Conservation (phyloP, 345 rosid species). For the Passiflora organensis region DNA sequence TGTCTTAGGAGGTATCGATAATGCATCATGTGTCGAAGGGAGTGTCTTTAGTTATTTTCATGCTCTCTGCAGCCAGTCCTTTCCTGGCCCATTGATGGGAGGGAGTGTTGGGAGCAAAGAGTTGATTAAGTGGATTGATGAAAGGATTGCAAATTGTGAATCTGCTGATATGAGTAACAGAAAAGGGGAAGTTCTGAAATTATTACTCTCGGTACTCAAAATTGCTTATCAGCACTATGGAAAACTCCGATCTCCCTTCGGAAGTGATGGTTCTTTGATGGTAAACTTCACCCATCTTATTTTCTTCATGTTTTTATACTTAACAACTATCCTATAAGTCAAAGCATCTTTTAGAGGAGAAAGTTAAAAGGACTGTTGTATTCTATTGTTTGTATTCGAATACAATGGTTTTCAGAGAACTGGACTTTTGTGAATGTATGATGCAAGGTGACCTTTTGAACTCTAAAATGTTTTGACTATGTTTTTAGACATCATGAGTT, state of each 20-base stretch:
- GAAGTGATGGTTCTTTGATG: constrained; percentile 39
- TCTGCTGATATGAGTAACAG: constrained; percentile 48
- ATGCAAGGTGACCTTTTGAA: too few species aligned
- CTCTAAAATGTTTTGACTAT: too few species aligned
- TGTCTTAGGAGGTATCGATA: constrained; percentile 35
- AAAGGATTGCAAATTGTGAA: constrained; percentile 61
- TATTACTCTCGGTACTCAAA: constrained; percentile 84
- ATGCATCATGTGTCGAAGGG: constrained; percentile 35
- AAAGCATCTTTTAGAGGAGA: too few species aligned
- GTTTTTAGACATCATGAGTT: too few species aligned
- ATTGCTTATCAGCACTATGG: constrained; percentile 93
- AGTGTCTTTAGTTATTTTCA: constrained; percentile 51
- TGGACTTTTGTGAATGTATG: too few species aligned
- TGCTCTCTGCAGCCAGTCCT: constrained; percentile 65
- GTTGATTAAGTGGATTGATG: constrained; percentile 92
- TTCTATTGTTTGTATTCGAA: too few species aligned
- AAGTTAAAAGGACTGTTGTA: too few species aligned
- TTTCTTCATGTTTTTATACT: too few species aligned
- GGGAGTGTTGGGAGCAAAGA: constrained; percentile 89
- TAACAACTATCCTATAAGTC: too few species aligned
- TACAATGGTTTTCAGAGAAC: too few species aligned
- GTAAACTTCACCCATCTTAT: too few species aligned
- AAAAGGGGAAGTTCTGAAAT: constrained; percentile 53
- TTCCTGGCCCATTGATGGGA: constrained; percentile 94
- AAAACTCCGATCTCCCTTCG: constrained; percentile 91